Conservation (phyloP, 371 early-diverging fungal species). For the Amoeboaphelidium occidentale region DNA sequence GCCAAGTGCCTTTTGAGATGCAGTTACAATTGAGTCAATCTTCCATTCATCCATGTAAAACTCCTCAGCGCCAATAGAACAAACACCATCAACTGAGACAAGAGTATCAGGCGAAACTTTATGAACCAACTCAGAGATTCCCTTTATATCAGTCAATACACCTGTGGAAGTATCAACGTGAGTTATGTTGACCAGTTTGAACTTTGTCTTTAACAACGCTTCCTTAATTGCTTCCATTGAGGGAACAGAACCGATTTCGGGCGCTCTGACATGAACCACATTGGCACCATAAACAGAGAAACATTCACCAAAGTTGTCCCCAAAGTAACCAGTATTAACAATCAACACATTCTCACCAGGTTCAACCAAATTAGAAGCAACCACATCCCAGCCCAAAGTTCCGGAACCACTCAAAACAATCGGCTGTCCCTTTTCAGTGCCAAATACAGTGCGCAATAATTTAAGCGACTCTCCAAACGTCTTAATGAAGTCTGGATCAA, state of each 20-base stretch:
- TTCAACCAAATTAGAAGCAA: conserved; percentile 68
- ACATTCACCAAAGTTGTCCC: conserved; percentile 82
- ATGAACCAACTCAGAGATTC: conserved; percentile 42
- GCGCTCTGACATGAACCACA: conserved; percentile 42
- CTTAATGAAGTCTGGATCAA: conserved; percentile 66
- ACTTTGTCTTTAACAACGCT: conserved; percentile 29
- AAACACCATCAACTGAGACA: conserved; percentile 83
- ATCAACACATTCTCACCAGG: conserved; percentile 68
- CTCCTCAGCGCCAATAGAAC: conserved; percentile 78
- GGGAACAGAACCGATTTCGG: conserved; percentile 31
- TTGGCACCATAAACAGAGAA: conserved; percentile 70
- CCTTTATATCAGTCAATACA: conserved; percentile 55
- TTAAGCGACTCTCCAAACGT: conserved; percentile 63
- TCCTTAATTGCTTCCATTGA: conserved; percentile 17
- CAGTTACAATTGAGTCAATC: conserved; percentile 66
- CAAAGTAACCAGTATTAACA: conserved; percentile 80
- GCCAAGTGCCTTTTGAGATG: conserved; percentile 86
- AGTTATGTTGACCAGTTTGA: conserved; percentile 68
- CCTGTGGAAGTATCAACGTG: conserved; percentile 94
- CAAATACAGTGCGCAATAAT: conserved; percentile 47
- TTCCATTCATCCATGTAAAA: conserved; percentile 79
- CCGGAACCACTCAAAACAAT: conserved; percentile 84
- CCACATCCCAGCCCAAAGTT: conserved; percentile 83
- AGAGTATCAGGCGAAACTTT: conserved; percentile 58
- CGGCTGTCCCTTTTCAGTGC: conserved; percentile 43